Evolutionary conservation across 257 asterid species (phyloP), one percentile per base, ranked within the genome.

Genomic region (Solanum acaule): DNA sequence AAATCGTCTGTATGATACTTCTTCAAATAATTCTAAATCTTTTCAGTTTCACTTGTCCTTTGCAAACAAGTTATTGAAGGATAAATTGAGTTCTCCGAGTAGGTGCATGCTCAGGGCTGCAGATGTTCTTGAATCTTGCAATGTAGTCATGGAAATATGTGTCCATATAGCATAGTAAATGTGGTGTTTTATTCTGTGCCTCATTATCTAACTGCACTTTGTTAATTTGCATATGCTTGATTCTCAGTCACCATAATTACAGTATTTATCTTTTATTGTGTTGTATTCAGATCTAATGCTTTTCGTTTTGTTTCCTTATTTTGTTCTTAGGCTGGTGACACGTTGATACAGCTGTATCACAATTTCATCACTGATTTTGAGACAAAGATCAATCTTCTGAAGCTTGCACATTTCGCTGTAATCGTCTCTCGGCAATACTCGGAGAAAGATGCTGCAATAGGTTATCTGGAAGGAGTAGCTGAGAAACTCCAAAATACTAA

Each of bases 381-480:
- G 97, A 96, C 98, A 37, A 97, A 96, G 91, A 97, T 97, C 93
- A 96, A 97, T 89, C 98, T 94, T 81, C 98, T 97, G 92, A 97
- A 97, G 95, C 99, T 97, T 89, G 98, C 99, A 46, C 99, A 96
- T 90, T 96, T 97, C 86, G 95, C 97, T 46, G 99, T 95, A 90
- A 93, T 92, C 81, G 98, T 97, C 72, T 97, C 99, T 88, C 93
- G 98, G 46, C 96, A 88, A 88, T 96, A 97, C 90, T 78, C 93
- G 0, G 98, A 93, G 93, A 96, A 95, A 93, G 99, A 93, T 83
- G 98, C 97, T 56, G 99, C 98, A 27, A 90, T 95, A 56, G 85
- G 76, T 79, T 96, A 94, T 91, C 99, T 96, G 87, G 98, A 97
- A 92, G 98, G 96, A 86, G 98, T 96, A 89, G 96, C 93, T 89